phyloP scores from a whole-genome alignment of 345 rosid genomes.

The Laguncularia racemosa region DNA sequence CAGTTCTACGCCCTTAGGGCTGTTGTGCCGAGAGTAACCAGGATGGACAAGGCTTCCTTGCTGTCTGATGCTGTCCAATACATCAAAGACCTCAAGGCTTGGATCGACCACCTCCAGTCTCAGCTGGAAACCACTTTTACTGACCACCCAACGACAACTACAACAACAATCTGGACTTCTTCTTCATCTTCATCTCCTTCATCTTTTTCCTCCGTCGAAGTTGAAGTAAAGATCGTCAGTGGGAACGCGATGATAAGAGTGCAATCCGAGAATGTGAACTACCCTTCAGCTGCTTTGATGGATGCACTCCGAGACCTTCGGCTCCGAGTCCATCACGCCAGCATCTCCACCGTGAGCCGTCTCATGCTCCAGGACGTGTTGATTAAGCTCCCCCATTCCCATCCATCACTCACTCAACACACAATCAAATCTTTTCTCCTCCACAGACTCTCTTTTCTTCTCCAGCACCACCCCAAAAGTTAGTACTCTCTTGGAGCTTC shows the following conservation, averaged over 20 bases:
- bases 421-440: no score
- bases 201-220: conserved; percentile 6
- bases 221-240: conserved; percentile 50
- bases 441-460: no score
- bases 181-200: not conserved
- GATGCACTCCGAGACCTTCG: conserved; percentile 49
- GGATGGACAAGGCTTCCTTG: conserved; percentile 77
- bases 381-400: conserved; percentile 14
- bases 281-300: conserved; percentile 49
- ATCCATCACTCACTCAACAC: no score
- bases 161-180: not conserved
- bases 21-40: conserved; percentile 74
- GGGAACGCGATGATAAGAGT: conserved; percentile 55
- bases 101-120: conserved; percentile 38
- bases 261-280: conserved; percentile 44
- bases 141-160: conserved; percentile 28
- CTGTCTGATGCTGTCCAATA: conserved; percentile 60
- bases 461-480: no score
- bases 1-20: conserved; percentile 74
- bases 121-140: conserved; percentile 29
- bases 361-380: conserved; percentile 67
- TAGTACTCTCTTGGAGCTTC: no score
- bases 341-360: conserved; percentile 46
- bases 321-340: conserved; percentile 51
- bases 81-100: conserved; percentile 52